phyloP scores from a whole-genome alignment of 345 rosid genomes.

The Toxicodendron radicans region DNA sequence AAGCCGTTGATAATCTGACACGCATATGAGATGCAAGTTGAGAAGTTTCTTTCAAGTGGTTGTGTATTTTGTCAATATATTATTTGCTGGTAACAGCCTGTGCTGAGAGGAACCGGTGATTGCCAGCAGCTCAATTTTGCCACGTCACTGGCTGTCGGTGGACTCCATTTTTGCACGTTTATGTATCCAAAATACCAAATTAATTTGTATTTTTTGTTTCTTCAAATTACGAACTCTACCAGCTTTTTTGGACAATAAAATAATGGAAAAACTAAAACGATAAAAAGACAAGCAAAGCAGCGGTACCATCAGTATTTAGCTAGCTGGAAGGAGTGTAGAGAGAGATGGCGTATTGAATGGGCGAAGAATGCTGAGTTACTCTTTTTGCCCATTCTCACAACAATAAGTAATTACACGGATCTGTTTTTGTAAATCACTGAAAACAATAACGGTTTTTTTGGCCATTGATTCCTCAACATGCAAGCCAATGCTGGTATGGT shows the following conservation, averaged over 20 bases:
- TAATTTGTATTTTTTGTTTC: no score
- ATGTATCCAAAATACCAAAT: no score
- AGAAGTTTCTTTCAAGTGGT: constrained; percentile 3
- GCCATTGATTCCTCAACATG: constrained; percentile 39
- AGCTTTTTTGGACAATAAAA: no score
- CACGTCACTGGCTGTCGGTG: constrained; percentile 44
- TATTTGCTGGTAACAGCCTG: constrained; percentile 38
- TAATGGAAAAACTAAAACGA: constrained; percentile 8
- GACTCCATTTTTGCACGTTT: no score
- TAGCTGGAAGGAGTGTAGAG: constrained; percentile 19
- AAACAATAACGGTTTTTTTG: constrained; percentile 5
- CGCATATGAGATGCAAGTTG: neutral
- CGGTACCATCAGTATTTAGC: constrained; percentile 6
- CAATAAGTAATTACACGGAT: neutral
- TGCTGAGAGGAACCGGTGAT: constrained; percentile 28
- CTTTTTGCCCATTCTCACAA: constrained; percentile 3
- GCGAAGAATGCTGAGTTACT: constrained; percentile 25
- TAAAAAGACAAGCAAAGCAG: constrained; percentile 32
- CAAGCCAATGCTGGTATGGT: constrained; percentile 95
- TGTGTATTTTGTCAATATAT: neutral
- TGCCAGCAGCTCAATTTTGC: constrained; percentile 32
- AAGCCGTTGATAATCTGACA: neutral
- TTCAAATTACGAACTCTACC: no score
- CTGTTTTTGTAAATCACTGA: neutral
- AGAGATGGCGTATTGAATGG: constrained; percentile 65